A percentile compares a stretch with the other conserved stretches of the same genome.
Conservation (phyloP, 331 rosid genomes). For the Cydonia oblonga region DNA sequence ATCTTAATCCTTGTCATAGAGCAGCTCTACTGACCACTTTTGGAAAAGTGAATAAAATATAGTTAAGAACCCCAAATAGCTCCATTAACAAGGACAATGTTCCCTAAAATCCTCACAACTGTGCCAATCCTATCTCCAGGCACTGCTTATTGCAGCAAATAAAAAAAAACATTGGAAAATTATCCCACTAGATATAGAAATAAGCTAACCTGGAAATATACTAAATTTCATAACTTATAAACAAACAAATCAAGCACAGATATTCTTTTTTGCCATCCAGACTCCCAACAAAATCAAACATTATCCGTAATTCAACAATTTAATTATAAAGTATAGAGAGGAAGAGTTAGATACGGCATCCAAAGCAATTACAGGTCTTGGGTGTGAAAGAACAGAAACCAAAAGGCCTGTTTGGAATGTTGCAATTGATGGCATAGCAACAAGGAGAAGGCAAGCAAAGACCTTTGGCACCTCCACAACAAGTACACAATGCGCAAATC, state of each 20-base stretch:
- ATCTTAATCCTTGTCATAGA: constrained; percentile 30
- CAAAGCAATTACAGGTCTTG: constrained; percentile 96
- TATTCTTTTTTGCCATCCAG: constrained; percentile 65
- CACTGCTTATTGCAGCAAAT: constrained; percentile 15
- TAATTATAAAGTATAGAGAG: constrained; percentile 11
- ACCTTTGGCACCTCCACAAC: constrained; percentile 94
- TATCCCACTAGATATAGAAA: constrained; percentile 33
- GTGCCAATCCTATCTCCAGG: constrained; percentile 27
- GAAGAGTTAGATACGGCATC: constrained; percentile 60
- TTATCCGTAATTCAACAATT: constrained; percentile 31
- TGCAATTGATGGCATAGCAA: constrained; percentile 98
- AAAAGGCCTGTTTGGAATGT: constrained; percentile 91
- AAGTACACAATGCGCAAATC: constrained; percentile 93
- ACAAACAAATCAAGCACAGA: constrained; percentile 52
- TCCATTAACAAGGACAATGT: constrained; percentile 34
- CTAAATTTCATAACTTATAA: constrained; percentile 15
- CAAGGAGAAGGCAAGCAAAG: constrained; percentile 90
- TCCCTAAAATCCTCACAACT: constrained; percentile 25
- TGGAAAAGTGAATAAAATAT: constrained; percentile 24
- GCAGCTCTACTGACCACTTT: constrained; percentile 35
- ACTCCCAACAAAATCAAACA: constrained; percentile 39
- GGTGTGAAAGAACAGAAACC: constrained; percentile 98
- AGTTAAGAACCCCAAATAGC: constrained; percentile 37
- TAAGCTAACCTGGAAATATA: constrained; percentile 33
- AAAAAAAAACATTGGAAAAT: not conserved